These are phyloP conservation scores for Aspergillus kassunensis DNA, from an alignment of 495 filamentous ascomycete species.

Conservation along the genomic window DNA sequence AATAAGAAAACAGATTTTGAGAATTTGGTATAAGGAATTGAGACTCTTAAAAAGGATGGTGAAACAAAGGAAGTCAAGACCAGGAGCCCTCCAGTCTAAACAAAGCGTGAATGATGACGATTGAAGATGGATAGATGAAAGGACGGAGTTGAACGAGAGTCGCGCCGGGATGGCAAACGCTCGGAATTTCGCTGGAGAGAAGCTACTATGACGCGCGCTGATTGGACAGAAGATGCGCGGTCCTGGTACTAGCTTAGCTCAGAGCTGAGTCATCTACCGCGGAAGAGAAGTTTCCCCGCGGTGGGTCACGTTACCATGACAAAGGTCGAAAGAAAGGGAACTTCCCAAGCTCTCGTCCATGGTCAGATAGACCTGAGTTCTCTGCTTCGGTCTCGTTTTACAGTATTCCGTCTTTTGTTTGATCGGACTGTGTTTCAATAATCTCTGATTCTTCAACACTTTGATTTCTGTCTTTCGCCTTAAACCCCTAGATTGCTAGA, in stretches of 20 bases:
- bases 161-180: slow-evolving; percentile 38
- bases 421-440: not conserved
- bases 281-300: slow-evolving; percentile 33
- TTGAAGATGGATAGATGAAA: slow-evolving; percentile 11
- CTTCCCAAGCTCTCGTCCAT: slow-evolving; percentile 3
- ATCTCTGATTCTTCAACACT: not conserved
- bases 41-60: not conserved
- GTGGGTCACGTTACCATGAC: slow-evolving; percentile 44
- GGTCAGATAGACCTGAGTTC: too few relatives aligned
- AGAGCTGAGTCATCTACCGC: slow-evolving; percentile 30
- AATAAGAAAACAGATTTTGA: not conserved
- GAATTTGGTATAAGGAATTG: not conserved
- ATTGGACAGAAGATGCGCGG: slow-evolving; percentile 30
- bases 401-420: not conserved
- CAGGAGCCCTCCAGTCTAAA: not conserved
- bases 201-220: slow-evolving; percentile 34
- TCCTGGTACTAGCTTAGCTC: slow-evolving; percentile 7
- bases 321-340: slow-evolving; percentile 25
- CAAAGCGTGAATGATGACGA: slow-evolving; percentile 4
- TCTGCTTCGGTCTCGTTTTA: not conserved
- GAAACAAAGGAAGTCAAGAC: not conserved
- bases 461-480: not conserved
- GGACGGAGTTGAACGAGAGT: slow-evolving; percentile 17
- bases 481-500: not conserved
- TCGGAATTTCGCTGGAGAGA: slow-evolving; percentile 28